phyloP scores from a whole-genome alignment of 371 early-diverging fungal species.

The Mortierella sp. region DNA sequence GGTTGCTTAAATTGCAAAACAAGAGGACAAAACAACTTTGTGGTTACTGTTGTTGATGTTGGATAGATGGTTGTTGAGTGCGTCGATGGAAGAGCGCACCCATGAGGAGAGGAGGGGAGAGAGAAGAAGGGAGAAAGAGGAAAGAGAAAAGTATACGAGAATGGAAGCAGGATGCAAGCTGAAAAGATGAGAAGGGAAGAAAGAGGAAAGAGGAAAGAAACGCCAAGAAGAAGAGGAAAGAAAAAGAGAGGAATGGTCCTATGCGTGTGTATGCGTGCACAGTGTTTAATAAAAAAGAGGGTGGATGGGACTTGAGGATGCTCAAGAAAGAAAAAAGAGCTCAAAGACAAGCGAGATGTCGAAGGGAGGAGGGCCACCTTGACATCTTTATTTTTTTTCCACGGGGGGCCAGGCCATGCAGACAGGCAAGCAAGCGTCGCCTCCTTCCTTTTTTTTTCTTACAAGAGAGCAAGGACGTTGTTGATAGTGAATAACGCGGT shows the following conservation, averaged over 20 bases:
- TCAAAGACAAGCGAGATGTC: neutral
- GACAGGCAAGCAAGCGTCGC: neutral
- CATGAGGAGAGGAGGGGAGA: neutral
- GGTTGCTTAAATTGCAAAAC: neutral
- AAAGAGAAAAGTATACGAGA: neutral
- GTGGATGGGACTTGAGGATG: neutral
- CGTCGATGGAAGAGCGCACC: neutral
- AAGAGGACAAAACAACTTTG: neutral
- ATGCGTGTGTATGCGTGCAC: neutral
- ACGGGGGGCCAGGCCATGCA: neutral
- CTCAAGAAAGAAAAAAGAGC: neutral
- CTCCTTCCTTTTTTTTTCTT: neutral
- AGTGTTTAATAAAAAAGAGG: neutral
- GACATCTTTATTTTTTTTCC: neutral
- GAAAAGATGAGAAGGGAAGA: neutral
- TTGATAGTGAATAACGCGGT: neutral
- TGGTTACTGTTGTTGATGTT: neutral
- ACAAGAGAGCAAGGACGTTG: neutral
- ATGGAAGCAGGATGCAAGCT: neutral
- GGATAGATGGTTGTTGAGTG: neutral
- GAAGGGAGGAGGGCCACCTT: neutral
- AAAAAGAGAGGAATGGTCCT: neutral
- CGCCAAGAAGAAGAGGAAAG: neutral
- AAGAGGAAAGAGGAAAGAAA: neutral
- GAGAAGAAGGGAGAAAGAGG: neutral